A percentile compares a stretch with the other conserved stretches of the same genome.
These are phyloP conservation scores for Neurospora hispaniola DNA, from an alignment of 495 filamentous ascomycete genomes.

Conservation along the genomic window DNA sequence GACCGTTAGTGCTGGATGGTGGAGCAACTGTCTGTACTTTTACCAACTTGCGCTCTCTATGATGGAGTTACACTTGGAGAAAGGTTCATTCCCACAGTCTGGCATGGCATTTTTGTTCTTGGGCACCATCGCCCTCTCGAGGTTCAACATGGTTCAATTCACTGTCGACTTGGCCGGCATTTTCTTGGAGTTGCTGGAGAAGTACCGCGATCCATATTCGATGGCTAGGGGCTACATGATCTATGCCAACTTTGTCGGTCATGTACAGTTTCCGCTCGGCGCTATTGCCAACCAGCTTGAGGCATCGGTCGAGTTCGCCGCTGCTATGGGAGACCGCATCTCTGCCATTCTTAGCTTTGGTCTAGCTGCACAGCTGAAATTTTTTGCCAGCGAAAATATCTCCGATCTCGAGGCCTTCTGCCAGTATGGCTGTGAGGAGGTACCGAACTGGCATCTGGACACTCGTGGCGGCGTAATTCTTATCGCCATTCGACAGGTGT, in stretches of 20 bases:
- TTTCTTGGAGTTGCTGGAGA: constrained; percentile 55
- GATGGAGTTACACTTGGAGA: constrained; percentile 54
- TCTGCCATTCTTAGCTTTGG: constrained; percentile 66
- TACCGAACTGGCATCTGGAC: constrained; percentile 62
- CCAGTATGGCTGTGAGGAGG: constrained; percentile 62
- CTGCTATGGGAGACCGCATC: constrained; percentile 62
- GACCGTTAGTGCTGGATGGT: constrained; percentile 70
- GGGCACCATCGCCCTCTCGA: constrained; percentile 57
- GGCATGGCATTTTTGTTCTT: constrained; percentile 68
- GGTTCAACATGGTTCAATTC: constrained; percentile 63
- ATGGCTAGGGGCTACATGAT: constrained; percentile 61
- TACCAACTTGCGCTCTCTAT: constrained; percentile 66
- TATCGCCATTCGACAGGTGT: constrained; percentile 59
- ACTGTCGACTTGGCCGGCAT: constrained; percentile 53
- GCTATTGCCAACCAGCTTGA: constrained; percentile 53
- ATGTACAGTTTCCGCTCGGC: constrained; percentile 54
- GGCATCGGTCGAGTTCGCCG: constrained; percentile 57
- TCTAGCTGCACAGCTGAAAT: constrained; percentile 55
- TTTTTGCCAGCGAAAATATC: constrained; percentile 67
- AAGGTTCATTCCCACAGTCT: constrained; percentile 60
- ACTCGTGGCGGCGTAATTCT: constrained; percentile 70
- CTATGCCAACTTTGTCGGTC: constrained; percentile 63
- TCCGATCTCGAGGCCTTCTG: constrained; percentile 65
- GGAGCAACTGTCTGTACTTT: constrained; percentile 64
- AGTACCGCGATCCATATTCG: constrained; percentile 56